Conservation (phyloP, 306 rosid species). For the Inga laurina region DNA sequence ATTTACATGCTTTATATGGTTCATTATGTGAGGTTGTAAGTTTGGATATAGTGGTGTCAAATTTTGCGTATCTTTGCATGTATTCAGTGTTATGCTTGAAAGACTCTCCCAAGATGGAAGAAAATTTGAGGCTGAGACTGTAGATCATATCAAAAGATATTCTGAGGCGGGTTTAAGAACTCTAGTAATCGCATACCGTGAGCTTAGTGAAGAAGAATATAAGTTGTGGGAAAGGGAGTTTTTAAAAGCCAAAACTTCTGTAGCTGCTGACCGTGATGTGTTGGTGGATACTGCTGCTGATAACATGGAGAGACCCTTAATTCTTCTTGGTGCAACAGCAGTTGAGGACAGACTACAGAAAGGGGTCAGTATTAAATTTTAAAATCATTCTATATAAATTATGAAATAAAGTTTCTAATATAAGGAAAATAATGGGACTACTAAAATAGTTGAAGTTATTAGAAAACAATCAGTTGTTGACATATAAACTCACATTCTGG, state of each 20-base stretch:
- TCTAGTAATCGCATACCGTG: slow-evolving; percentile 65
- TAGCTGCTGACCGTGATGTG: slow-evolving; percentile 53
- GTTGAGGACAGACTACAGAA: slow-evolving; percentile 88
- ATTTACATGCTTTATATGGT: slow-evolving; percentile 27
- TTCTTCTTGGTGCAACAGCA: slow-evolving; percentile 89
- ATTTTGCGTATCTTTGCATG: slow-evolving; percentile 32
- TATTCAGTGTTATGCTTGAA: slow-evolving; percentile 73
- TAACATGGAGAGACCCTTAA: slow-evolving; percentile 65
- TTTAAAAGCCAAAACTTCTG: slow-evolving; percentile 58
- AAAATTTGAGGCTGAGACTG: slow-evolving; percentile 71
- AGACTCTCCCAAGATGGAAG: slow-evolving; percentile 69
- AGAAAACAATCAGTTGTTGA: not conserved
- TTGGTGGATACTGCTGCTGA: slow-evolving; percentile 65
- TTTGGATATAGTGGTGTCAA: slow-evolving; percentile 32
- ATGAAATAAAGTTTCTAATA: slow-evolving; percentile 19
- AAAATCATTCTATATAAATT: not conserved
- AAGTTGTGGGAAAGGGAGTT: slow-evolving; percentile 66
- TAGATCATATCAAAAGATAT: slow-evolving; percentile 64
- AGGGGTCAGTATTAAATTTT: slow-evolving; percentile 56
- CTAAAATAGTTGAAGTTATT: not conserved
- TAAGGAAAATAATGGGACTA: slow-evolving; percentile 4
- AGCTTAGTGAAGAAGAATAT: slow-evolving; percentile 68
- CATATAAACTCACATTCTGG: slow-evolving; percentile 8
- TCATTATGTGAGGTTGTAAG: slow-evolving; percentile 25
- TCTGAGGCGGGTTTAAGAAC: slow-evolving; percentile 93